Conservation (phyloP, 208 protist species). For the Trypanosomatidae sp. region DNA sequence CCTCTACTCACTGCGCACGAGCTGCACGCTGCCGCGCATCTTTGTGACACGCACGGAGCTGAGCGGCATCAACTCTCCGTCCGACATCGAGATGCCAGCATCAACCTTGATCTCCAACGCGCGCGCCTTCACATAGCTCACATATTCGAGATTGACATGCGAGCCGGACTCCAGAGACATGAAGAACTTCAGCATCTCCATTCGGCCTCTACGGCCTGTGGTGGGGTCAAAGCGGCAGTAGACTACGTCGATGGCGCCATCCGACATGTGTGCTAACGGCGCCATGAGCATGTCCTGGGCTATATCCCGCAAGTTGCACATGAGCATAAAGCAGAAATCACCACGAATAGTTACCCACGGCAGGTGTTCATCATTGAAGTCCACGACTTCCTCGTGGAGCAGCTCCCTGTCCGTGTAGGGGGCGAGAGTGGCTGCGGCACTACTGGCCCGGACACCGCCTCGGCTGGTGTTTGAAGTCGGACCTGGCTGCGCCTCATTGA, state of each 20-base stretch:
- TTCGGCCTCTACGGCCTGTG: conserved; percentile 35
- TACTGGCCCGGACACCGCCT: background rate
- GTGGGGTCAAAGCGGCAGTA: conserved; percentile 47
- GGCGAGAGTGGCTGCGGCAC: conserved; percentile 16
- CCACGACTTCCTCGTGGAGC: conserved; percentile 47
- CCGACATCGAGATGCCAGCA: conserved; percentile 70
- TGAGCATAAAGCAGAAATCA: conserved; percentile 57
- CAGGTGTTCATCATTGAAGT: conserved; percentile 62
- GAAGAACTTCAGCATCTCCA: conserved; percentile 77
- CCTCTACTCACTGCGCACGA: conserved; percentile 56
- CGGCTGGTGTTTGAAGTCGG: conserved; percentile 4
- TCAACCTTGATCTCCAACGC: conserved; percentile 80
- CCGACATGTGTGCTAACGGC: conserved; percentile 68
- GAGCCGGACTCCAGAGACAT: conserved; percentile 51
- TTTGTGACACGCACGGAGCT: conserved; percentile 64
- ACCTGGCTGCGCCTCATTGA: conserved; percentile 12
- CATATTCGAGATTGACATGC: conserved; percentile 65
- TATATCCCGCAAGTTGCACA: conserved; percentile 71
- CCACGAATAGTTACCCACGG: conserved; percentile 82
- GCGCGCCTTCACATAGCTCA: conserved; percentile 79
- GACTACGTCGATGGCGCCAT: conserved; percentile 81
- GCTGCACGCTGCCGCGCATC: conserved; percentile 40
- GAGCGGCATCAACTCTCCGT: conserved; percentile 85
- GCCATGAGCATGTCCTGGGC: conserved; percentile 82
- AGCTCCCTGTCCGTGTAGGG: conserved; percentile 35